Conservation (phyloP, 2,329 filamentous ascomycete species). For the Neonectria magnoliae region DNA sequence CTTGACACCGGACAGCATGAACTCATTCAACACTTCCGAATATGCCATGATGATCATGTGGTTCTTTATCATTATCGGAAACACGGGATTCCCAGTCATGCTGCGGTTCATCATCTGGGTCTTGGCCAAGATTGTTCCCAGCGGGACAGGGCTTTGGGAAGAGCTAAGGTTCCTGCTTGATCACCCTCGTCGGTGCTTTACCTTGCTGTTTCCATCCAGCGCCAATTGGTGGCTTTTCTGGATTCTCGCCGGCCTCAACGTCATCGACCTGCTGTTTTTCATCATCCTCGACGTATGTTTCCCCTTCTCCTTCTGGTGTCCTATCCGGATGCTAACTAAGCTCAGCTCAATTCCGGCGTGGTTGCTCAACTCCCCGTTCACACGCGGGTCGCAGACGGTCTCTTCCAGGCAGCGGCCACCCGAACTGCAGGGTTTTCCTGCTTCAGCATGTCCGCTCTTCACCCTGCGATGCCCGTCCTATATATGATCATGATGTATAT, state of each 20-base stretch:
- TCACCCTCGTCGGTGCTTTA: conserved; percentile 96
- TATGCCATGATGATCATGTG: conserved; percentile 80
- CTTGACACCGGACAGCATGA: conserved; percentile 93
- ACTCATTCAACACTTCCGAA: conserved; percentile 81
- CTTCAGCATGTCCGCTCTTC: conserved; percentile 79
- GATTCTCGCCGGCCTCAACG: conserved; percentile 84
- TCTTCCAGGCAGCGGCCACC: conserved; percentile 91
- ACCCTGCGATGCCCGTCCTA: conserved; percentile 91
- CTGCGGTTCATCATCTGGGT: conserved; percentile 93
- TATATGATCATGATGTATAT: conserved; percentile 99
- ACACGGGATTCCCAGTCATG: conserved; percentile 96
- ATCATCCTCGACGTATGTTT: conserved; percentile 84
- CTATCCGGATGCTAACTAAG: conserved; percentile 32
- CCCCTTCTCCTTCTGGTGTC: not conserved
- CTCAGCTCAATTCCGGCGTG: conserved; percentile 73
- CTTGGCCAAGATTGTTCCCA: conserved; percentile 72
- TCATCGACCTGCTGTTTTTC: conserved; percentile 88
- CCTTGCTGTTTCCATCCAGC: conserved; percentile 86
- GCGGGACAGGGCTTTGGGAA: conserved; percentile 80
- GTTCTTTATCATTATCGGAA: conserved; percentile 92
- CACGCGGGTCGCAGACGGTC: conserved; percentile 82
- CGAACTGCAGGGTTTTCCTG: conserved; percentile 90
- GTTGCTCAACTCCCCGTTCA: conserved; percentile 76
- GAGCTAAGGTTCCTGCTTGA: conserved; percentile 91
- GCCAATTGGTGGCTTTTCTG: conserved; percentile 97